phyloP scores from a whole-genome alignment of 2,329 filamentous ascomycete species.

The Pseudocercospora vitis region DNA sequence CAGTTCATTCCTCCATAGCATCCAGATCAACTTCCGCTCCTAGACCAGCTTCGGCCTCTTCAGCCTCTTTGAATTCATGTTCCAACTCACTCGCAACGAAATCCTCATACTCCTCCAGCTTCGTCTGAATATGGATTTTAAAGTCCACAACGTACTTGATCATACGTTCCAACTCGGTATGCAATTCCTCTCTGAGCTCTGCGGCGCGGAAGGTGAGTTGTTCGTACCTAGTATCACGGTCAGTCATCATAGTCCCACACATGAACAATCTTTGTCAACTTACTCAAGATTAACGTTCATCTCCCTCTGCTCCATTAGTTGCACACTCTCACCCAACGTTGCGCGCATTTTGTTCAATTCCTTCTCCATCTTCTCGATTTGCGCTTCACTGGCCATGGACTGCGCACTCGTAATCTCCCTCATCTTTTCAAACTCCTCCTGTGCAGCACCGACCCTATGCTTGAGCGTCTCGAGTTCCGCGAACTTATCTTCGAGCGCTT shows the following conservation, averaged over 20 bases:
- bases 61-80: conserved; percentile 54
- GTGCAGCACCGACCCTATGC: conserved; percentile 81
- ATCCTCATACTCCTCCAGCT: conserved; percentile 87
- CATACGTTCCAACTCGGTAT: conserved; percentile 94
- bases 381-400: conserved; percentile 83
- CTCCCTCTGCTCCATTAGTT: conserved; percentile 89
- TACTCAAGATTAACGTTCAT: conserved; percentile 97
- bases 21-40: conserved; percentile 17
- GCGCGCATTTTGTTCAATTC: conserved; percentile 91
- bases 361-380: conserved; percentile 99
- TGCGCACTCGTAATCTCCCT: conserved; percentile 80
- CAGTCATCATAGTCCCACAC: too few relatives aligned
- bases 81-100: conserved; percentile 95
- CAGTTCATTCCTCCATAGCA: conserved; percentile 20
- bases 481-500: conserved; percentile 93
- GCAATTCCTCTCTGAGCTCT: conserved; percentile 88
- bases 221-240: conserved; percentile 67
- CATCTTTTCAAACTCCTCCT: conserved; percentile 91
- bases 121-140: conserved; percentile 94
- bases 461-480: conserved; percentile 89
- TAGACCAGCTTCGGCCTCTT: conserved; percentile 34
- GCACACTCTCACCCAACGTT: conserved; percentile 78
- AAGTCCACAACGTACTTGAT: conserved; percentile 97
- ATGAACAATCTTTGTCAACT: too few relatives aligned
- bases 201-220: conserved; percentile 84